Percentiles rank a stretch among this genome's conserved stretches.
phyloP scores from a whole-genome alignment of 2,329 filamentous ascomycete genomes.

The Daldinia sp. region DNA sequence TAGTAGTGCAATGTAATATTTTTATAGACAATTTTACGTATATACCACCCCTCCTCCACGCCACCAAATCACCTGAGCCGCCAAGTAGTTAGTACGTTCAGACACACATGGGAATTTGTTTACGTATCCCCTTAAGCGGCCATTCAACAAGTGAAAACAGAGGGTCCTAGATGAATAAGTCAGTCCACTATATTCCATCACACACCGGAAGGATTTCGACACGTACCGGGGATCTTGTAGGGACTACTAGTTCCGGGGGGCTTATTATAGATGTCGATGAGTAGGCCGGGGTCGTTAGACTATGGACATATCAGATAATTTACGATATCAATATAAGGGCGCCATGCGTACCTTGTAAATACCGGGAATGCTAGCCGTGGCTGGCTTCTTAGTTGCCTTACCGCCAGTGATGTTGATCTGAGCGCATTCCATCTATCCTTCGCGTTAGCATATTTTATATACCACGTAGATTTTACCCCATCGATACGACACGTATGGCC shows the following conservation, averaged over 20 bases:
- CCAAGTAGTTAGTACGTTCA: background rate
- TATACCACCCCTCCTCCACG: background rate
- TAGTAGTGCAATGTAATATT: background rate
- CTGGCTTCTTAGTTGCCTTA: slow-evolving; percentile 48
- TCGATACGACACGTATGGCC: background rate
- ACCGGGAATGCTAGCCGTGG: slow-evolving; percentile 55
- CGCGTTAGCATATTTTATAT: background rate
- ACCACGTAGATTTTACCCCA: background rate
- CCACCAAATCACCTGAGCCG: background rate
- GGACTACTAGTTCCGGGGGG: slow-evolving; percentile 46
- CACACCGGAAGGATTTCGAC: background rate
- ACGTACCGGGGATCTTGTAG: slow-evolving; percentile 53
- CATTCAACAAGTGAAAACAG: slow-evolving; percentile 33
- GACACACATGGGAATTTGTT: background rate
- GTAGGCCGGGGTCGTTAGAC: slow-evolving; percentile 53
- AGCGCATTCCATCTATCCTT: slow-evolving; percentile 53
- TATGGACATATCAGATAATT: slow-evolving; percentile 22
- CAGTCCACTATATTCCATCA: background rate
- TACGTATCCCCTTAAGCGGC: background rate
- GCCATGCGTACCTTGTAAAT: slow-evolving; percentile 50
- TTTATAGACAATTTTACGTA: background rate
- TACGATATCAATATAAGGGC: background rate
- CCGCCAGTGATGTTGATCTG: slow-evolving; percentile 55
- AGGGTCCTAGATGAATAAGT: slow-evolving; percentile 22
- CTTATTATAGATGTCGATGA: slow-evolving; percentile 54